A percentile compares a stretch with the other conserved stretches of the same genome.
Evolutionary conservation across 2,329 filamentous ascomycete genomes (phyloP).

Genomic region (Cladosporium phlei): DNA sequence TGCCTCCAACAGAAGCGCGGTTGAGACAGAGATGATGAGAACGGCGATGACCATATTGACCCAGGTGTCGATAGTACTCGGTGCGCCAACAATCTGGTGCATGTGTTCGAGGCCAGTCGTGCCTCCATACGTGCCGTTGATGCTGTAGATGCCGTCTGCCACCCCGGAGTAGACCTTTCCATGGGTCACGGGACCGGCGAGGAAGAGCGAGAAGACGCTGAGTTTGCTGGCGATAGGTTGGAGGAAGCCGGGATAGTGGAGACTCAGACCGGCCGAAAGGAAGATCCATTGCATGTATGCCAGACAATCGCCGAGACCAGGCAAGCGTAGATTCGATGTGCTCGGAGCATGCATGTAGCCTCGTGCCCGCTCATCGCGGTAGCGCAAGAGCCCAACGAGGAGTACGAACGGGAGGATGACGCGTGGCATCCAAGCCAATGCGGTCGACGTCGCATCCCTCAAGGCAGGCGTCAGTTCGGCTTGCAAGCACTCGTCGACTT

Average conservation of each 20-base stretch:
- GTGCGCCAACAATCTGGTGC: constrained; percentile 11
- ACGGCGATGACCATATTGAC: constrained; percentile 4
- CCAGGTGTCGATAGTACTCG: not conserved
- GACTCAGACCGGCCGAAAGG: constrained; percentile 1
- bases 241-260: constrained; percentile 7
- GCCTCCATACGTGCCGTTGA: constrained; percentile 10
- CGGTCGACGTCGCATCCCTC: not conserved
- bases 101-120: constrained; percentile 7
- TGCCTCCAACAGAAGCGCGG: not conserved
- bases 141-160: not conserved
- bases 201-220: constrained; percentile 1
- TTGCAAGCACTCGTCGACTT: not conserved
- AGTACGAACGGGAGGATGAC: not conserved
- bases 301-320: constrained; percentile 3
- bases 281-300: constrained; percentile 5
- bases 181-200: not conserved
- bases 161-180: not conserved
- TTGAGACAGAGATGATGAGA: not conserved
- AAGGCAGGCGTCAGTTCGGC: constrained; percentile 2
- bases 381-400: not conserved
- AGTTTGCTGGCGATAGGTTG: constrained; percentile 8
- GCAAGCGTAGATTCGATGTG: not conserved
- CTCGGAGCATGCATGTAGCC: not conserved
- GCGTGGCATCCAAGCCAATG: not conserved
- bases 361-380: not conserved